Conservation (phyloP, 2,329 filamentous ascomycete genomes). For the Alternaria consortialis region DNA sequence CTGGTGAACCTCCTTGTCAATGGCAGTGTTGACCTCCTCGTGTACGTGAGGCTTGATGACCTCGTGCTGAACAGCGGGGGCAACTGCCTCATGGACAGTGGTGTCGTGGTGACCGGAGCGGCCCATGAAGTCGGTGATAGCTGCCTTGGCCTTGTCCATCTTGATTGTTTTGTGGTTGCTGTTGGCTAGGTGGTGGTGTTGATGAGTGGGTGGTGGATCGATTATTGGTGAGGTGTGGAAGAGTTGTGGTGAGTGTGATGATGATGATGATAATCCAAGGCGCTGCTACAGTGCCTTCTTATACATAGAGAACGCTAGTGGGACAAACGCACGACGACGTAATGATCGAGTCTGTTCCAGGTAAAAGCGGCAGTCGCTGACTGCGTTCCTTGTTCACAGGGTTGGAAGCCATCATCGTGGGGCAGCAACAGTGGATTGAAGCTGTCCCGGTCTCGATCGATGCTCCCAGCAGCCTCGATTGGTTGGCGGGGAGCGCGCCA, state of each 20-base stretch:
- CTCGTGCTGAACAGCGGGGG: conserved; percentile 69
- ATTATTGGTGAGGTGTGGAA: conserved; percentile 4
- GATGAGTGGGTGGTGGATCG: conserved; percentile 4
- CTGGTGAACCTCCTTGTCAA: conserved; percentile 75
- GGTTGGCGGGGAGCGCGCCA: conserved; percentile 3
- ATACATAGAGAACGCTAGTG: conserved; percentile 22
- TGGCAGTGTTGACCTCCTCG: conserved; percentile 68
- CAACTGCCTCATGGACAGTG: conserved; percentile 72
- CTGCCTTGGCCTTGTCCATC: conserved; percentile 71
- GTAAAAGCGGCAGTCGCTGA: background rate
- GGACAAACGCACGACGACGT: conserved; percentile 32
- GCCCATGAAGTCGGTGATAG: conserved; percentile 67
- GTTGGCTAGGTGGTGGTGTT: conserved; percentile 1
- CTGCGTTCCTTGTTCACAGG: conserved; percentile 3
- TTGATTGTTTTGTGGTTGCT: conserved; percentile 17
- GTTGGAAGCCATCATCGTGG: conserved; percentile 7
- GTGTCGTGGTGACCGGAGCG: conserved; percentile 73
- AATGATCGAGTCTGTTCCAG: conserved; percentile 25
- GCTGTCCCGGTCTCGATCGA: conserved; percentile 16
- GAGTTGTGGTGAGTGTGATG: conserved; percentile 19
- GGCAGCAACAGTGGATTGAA: conserved; percentile 8
- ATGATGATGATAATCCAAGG: conserved; percentile 14
- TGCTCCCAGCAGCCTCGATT: conserved; percentile 11
- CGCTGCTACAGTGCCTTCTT: conserved; percentile 25
- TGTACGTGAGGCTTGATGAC: conserved; percentile 67